These are phyloP conservation scores for Acorus calamus DNA, from an alignment of 106 monocot genomes.

Conservation along the genomic window DNA sequence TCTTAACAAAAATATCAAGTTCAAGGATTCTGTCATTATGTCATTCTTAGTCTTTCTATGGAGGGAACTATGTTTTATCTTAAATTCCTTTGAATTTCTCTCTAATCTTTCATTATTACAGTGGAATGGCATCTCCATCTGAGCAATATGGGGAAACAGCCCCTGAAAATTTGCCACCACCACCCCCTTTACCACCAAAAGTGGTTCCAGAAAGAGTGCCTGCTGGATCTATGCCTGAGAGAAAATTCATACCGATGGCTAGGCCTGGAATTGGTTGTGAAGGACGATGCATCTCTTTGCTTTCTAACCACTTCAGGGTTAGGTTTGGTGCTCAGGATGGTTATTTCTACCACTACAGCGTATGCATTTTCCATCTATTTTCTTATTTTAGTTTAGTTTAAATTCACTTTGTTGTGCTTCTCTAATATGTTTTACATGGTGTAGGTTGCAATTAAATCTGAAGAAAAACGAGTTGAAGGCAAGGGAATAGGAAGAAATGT, in stretches of 20 bases:
- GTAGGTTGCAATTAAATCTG: constrained; percentile 47
- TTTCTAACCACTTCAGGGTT: constrained; percentile 41
- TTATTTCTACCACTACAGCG: constrained; percentile 46
- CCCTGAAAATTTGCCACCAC: constrained; percentile 6
- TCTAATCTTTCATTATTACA: no score
- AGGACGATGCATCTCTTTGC: constrained; percentile 24
- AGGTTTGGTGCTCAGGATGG: constrained; percentile 12
- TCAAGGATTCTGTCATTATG: no score
- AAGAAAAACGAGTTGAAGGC: constrained; percentile 32
- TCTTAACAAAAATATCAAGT: no score
- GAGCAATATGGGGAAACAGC: no score
- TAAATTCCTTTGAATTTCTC: no score
- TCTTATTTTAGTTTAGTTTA: background rate
- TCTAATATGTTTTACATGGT: background rate
- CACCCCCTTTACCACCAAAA: constrained; percentile 8
- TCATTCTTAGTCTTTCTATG: no score
- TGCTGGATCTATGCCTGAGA: background rate
- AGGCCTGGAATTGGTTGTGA: constrained; percentile 32
- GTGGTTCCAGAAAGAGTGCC: constrained; percentile 6
- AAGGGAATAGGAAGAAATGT: constrained; percentile 53
- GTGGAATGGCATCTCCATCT: no score
- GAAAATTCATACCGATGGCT: constrained; percentile 21
- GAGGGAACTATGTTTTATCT: no score
- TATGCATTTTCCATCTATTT: constrained; percentile 7
- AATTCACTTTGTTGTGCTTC: background rate